A percentile compares a stretch with the other conserved stretches of the same genome.
phyloP scores from a whole-genome alignment of 2,329 filamentous ascomycete genomes.

The Colletotrichum cuscutae region DNA sequence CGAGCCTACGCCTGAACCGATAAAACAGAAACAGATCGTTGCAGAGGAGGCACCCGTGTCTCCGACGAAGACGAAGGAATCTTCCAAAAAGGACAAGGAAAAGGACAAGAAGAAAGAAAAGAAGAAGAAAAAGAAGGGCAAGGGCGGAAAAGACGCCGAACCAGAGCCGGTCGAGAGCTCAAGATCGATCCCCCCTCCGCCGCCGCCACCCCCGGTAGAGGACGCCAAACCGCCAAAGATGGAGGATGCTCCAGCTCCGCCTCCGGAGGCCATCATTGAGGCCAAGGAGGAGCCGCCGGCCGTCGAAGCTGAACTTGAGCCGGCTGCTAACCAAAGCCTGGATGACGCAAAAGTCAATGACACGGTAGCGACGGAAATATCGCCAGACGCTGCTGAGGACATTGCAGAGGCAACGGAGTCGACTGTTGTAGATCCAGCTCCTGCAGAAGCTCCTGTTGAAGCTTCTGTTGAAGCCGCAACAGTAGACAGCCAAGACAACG shows the following conservation, averaged over 20 bases:
- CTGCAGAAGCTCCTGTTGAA: background rate
- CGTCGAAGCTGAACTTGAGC: background rate
- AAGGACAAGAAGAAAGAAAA: constrained; percentile 33
- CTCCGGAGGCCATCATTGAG: background rate
- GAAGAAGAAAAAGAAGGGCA: constrained; percentile 35
- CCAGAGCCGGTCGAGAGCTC: constrained; percentile 7
- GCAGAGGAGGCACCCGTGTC: background rate
- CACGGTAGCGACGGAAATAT: too few species aligned
- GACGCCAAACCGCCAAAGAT: constrained; percentile 19
- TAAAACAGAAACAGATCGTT: background rate
- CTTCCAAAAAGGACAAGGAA: constrained; percentile 30
- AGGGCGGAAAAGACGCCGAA: constrained; percentile 29
- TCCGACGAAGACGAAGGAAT: constrained; percentile 18
- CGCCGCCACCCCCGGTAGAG: background rate
- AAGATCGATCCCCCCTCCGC: constrained; percentile 1
- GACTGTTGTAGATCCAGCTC: background rate
- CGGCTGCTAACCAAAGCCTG: background rate
- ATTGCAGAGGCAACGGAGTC: background rate
- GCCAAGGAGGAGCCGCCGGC: background rate
- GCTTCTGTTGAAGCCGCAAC: background rate
- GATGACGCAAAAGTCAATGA: background rate
- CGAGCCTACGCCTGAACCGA: background rate
- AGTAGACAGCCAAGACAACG: background rate
- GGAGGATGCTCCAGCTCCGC: constrained; percentile 7
- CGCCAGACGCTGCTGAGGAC: background rate